These are phyloP conservation scores for Ceratocystis cacaofunesta DNA, from an alignment of 2,329 filamentous ascomycete genomes.

Conservation along the genomic window DNA sequence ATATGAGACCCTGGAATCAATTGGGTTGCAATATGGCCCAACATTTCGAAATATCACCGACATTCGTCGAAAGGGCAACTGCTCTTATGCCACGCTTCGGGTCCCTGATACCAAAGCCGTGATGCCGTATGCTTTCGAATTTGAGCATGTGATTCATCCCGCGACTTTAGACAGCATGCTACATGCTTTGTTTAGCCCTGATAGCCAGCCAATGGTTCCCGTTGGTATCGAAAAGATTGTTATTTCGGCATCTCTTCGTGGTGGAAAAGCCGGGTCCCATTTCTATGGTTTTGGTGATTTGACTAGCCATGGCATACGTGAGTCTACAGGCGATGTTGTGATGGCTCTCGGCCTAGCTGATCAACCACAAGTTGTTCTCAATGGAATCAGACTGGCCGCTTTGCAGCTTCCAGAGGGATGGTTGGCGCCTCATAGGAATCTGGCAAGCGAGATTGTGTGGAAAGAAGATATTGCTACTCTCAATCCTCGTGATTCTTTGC, in stretches of 20 bases:
- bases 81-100: conserved; percentile 27
- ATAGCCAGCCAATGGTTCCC: conserved; percentile 35
- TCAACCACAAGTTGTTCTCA: conserved; percentile 29
- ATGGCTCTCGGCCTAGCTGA: conserved; percentile 27
- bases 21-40: conserved; percentile 38
- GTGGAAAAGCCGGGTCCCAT: conserved; percentile 21
- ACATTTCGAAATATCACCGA: conserved; percentile 34
- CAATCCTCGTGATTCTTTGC: background rate
- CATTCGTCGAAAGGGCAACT: conserved; percentile 23
- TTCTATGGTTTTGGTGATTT: conserved; percentile 32
- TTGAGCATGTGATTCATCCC: conserved; percentile 41
- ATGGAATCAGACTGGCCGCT: conserved; percentile 28
- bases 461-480: conserved; percentile 26
- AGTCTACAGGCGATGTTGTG: conserved; percentile 30
- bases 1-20: conserved; percentile 35
- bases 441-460: conserved; percentile 37
- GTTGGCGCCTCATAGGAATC: conserved; percentile 33
- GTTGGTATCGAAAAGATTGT: conserved; percentile 32
- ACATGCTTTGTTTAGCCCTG: conserved; percentile 35
- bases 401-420: conserved; percentile 25
- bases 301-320: conserved; percentile 24
- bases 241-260: conserved; percentile 28
- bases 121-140: conserved; percentile 41
- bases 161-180: conserved; percentile 42
- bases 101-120: conserved; percentile 35